Percentiles rank a stretch among this genome's conserved stretches.
These are phyloP conservation scores for Heterobasidion annosum DNA, from an alignment of 1,284 basidiomycete species.

Conservation along the genomic window DNA sequence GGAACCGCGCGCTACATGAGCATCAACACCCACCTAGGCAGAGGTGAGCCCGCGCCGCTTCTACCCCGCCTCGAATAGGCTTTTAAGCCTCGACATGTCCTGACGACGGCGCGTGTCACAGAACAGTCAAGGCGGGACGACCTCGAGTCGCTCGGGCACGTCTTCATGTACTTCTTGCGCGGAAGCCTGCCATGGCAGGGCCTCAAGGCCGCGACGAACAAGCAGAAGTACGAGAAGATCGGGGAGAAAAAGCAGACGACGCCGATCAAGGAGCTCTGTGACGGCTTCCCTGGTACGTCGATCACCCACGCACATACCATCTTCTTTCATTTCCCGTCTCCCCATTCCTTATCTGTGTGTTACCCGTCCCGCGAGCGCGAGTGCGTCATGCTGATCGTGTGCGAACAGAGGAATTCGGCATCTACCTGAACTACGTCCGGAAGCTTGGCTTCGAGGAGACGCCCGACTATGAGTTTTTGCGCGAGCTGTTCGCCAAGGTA, in stretches of 20 bases:
- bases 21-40: constrained; percentile 93
- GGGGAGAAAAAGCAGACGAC: constrained; percentile 98
- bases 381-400: constrained; percentile 6
- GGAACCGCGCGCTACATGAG: constrained; percentile 95
- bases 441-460: constrained; percentile 91
- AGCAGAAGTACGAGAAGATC: constrained; percentile 99
- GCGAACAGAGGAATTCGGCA: constrained; percentile 71
- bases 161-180: constrained; percentile 96
- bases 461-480: constrained; percentile 92
- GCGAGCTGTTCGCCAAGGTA: constrained; percentile 88
- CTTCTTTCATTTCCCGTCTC: not conserved
- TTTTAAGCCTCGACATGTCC: not conserved
- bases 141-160: constrained; percentile 90
- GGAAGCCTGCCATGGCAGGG: constrained; percentile 95
- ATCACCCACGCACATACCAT: constrained; percentile 14
- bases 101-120: constrained; percentile 18
- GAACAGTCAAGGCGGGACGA: constrained; percentile 95
- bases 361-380: too few relatives aligned
- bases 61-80: too few relatives aligned
- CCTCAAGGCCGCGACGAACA: constrained; percentile 93
- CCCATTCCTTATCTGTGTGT: constrained; percentile 1
- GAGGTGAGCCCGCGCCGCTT: constrained; percentile 41
- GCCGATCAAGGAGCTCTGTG: constrained; percentile 88
- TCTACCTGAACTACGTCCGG: constrained; percentile 84
- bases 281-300: constrained; percentile 75